A percentile compares a stretch with the other conserved stretches of the same genome.
These are phyloP conservation scores for Lepraria neglecta DNA, from an alignment of 495 filamentous ascomycete genomes.

Conservation along the genomic window DNA sequence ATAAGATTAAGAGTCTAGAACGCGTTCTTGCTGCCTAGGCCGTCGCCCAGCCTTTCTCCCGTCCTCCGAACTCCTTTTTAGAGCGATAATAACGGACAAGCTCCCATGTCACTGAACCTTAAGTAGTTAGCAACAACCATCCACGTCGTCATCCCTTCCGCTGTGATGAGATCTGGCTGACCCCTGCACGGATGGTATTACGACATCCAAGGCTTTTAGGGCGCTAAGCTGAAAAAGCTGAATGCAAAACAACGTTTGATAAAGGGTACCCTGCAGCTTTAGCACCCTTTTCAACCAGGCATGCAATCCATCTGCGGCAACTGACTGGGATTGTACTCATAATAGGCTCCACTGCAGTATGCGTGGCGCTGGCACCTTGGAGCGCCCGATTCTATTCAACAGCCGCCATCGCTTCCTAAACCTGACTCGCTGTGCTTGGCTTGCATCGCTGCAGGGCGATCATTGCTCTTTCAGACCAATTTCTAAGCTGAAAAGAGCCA, in stretches of 20 bases:
- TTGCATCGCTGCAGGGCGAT: background rate
- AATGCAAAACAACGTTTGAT: background rate
- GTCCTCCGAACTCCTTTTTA: conserved; percentile 3
- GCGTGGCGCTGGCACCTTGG: background rate
- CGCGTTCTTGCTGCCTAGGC: background rate
- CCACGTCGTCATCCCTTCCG: conserved; percentile 15
- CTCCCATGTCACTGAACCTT: conserved; percentile 1
- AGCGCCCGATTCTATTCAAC: background rate
- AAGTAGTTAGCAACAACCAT: background rate
- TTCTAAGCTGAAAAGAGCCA: too few species aligned
- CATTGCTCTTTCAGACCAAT: background rate
- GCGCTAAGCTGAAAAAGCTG: background rate
- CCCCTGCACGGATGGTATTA: conserved; percentile 1
- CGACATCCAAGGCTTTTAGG: background rate
- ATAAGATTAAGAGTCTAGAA: background rate
- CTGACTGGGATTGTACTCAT: background rate
- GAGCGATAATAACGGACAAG: background rate
- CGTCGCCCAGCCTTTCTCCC: background rate
- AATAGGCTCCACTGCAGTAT: background rate
- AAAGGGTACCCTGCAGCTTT: background rate
- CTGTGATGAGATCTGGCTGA: background rate
- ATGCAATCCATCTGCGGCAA: background rate
- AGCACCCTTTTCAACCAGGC: background rate
- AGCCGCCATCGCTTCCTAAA: conserved; percentile 1
- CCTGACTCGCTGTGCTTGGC: background rate